Evolutionary conservation across 2,329 filamentous ascomycete species (phyloP), one percentile per base, ranked within the genome.

Genomic region (Peltaster fructicola): DNA sequence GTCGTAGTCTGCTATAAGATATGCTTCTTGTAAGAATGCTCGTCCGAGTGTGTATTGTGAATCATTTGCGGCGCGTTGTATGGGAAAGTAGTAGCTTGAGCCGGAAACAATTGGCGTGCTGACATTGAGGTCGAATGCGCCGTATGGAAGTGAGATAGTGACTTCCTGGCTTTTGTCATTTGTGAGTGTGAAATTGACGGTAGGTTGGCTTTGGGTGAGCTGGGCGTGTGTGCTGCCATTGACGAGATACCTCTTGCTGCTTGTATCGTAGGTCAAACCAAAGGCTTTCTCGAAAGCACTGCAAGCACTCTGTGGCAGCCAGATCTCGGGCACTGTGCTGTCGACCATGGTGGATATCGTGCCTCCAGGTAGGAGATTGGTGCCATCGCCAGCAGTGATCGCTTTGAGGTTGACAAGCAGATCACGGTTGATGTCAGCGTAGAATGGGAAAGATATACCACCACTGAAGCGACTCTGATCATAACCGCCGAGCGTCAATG

Each of bases 251-350:
- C 38, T 32, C 7, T 38, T 20, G 6, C 31, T 37, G 4, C 25
- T 27, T 3, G 33, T 25, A 33, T 53, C 36, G 22, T 39, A 53
- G 2, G 37, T 42, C 14, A 54, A 29, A 2, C 42, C 41, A 27
- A 53, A 52, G 4, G 44, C 42, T 11, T 38, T 16, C 29, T 52
- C 50, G 29, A 53, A 53, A 6, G 40, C 40, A 11, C 33, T 25
- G 35, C 48, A 52, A 7, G 45, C 41, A 3, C 44, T 39, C 15
- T 57, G 44, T 1, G 73, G 72, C 4, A 77, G 54, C 63, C 66
- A 76, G 4, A 77, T 49, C 34, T 66, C 70, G 2, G 70, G 65
- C 1, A 70, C 66, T 0, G 68, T 66, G 31, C 65, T 70, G 42
- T 78, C 72, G 28, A 79, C 63, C 26, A 66, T 39, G 12, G 65